These are phyloP conservation scores for Ogataea angusta DNA, from an alignment of 805 yeast genomes.

Conservation along the genomic window DNA sequence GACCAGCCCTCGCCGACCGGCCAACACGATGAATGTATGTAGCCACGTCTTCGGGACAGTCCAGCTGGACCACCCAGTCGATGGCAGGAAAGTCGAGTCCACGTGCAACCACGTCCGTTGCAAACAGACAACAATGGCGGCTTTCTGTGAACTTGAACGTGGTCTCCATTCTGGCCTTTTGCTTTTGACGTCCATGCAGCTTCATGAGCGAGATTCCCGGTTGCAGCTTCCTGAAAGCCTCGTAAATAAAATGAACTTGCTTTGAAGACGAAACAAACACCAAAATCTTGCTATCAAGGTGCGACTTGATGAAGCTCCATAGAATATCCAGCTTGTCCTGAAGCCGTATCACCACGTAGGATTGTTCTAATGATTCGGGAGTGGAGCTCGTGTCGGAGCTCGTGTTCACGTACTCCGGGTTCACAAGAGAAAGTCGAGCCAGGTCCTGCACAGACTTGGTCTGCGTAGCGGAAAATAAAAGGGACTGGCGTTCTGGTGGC, in stretches of 20 bases:
- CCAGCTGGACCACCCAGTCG: conserved; percentile 92
- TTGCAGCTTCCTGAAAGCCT: conserved; percentile 78
- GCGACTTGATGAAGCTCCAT: conserved; percentile 84
- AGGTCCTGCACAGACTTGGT: conserved; percentile 77
- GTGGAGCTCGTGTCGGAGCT: conserved; percentile 40
- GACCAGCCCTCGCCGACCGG: conserved; percentile 83
- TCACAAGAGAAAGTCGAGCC: conserved; percentile 70
- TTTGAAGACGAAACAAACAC: conserved; percentile 86
- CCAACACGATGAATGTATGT: conserved; percentile 93
- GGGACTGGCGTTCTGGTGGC: conserved; percentile 78
- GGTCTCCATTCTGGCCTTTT: conserved; percentile 82
- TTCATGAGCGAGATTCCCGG: conserved; percentile 90
- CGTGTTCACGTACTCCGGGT: conserved; percentile 59
- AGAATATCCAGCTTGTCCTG: conserved; percentile 81
- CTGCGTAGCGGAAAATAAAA: conserved; percentile 86
- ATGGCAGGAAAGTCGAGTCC: conserved; percentile 91
- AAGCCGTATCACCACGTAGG: conserved; percentile 66
- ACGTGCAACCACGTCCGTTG: conserved; percentile 89
- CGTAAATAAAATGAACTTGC: conserved; percentile 88
- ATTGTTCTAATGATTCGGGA: conserved; percentile 83
- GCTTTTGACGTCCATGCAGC: conserved; percentile 86
- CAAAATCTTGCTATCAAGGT: conserved; percentile 71
- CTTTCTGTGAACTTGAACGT: conserved; percentile 74
- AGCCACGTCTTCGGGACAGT: conserved; percentile 86
- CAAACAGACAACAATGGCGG: conserved; percentile 76